Evolutionary conservation across 345 rosid species (phyloP).

Genomic region (Aquilaria sinensis): DNA sequence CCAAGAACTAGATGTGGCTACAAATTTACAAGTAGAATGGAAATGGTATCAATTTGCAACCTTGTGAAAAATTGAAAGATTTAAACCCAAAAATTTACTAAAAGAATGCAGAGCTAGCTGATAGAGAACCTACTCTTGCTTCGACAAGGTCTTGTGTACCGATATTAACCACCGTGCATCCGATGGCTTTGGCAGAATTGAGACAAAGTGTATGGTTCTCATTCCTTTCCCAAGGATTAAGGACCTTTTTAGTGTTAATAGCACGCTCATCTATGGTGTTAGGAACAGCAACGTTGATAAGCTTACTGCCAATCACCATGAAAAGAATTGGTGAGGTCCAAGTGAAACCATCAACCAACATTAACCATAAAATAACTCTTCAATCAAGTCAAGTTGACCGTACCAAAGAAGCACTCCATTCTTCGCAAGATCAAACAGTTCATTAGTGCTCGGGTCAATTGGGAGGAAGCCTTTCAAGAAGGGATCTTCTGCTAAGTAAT

Average conservation of each 20-base stretch:
- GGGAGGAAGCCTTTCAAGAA: constrained; percentile 82
- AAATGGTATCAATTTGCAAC: constrained; percentile 6
- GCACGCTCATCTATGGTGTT: constrained; percentile 99
- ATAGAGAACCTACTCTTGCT: constrained; percentile 68
- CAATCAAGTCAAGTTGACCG: background rate
- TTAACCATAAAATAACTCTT: background rate
- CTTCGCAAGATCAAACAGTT: constrained; percentile 79
- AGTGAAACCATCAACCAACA: constrained; percentile 5
- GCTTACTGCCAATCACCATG: constrained; percentile 57
- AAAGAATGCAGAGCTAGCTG: constrained; percentile 1
- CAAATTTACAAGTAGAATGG: constrained; percentile 12
- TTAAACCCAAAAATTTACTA: constrained; percentile 11
- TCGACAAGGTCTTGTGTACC: constrained; percentile 91
- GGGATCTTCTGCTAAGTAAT: constrained; percentile 74
- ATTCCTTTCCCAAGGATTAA: constrained; percentile 98
- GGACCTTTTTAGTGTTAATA: constrained; percentile 70
- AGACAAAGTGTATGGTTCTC: constrained; percentile 97
- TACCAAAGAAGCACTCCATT: constrained; percentile 97
- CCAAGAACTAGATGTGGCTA: constrained; percentile 97
- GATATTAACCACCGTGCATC: constrained; percentile 96
- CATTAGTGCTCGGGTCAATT: constrained; percentile 69
- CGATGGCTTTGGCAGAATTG: constrained; percentile 98
- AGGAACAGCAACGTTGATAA: constrained; percentile 95
- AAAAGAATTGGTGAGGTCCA: constrained; percentile 18
- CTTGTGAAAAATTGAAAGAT: constrained; percentile 6